These are phyloP conservation scores for Polygonum aviculare DNA, from an alignment of 148 eudicot genomes.

Conservation along the genomic window DNA sequence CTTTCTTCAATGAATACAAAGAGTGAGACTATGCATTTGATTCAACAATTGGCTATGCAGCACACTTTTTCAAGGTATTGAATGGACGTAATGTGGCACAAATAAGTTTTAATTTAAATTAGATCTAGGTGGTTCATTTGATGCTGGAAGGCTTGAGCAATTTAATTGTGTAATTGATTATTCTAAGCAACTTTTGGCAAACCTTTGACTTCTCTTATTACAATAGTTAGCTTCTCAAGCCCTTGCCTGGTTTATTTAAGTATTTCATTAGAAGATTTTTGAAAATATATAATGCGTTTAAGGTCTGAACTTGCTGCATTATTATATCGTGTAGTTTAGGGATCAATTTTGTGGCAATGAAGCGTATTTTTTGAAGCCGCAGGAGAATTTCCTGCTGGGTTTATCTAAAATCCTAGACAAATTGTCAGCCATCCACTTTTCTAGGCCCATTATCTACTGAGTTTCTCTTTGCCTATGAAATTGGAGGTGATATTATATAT, in stretches of 20 bases:
- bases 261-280: neutral
- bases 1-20: slow-evolving; percentile 17
- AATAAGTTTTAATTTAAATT: neutral
- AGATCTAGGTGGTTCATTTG: neutral
- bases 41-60: slow-evolving; percentile 57
- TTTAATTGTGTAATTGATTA: neutral
- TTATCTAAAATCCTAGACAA: neutral
- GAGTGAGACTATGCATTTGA: slow-evolving; percentile 42
- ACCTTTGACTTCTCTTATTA: neutral
- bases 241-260: neutral
- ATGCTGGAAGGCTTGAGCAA: neutral
- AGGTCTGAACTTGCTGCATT: neutral
- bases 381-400: neutral
- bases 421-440: neutral
- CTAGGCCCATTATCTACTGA: neutral
- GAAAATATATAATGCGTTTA: neutral
- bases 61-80: slow-evolving; percentile 73
- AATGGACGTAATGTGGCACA: neutral
- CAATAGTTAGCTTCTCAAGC: neutral
- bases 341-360: neutral
- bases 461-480: neutral
- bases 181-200: neutral
- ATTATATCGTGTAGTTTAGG: neutral
- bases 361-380: neutral
- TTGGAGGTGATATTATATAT: neutral